Conservation (phyloP, 2,329 filamentous ascomycete species). For the Aspergillus sp. region DNA sequence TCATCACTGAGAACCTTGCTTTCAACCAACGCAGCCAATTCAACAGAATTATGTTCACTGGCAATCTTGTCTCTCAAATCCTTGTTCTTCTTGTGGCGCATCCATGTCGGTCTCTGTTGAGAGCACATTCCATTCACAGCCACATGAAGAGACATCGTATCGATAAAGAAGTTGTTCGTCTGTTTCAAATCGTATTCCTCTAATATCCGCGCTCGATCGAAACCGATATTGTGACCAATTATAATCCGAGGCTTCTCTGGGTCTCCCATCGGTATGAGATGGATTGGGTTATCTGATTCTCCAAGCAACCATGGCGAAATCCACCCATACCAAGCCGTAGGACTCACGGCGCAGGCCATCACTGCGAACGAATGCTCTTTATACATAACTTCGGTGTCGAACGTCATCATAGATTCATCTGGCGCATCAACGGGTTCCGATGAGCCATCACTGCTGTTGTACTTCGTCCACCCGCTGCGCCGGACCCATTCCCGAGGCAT, state of each 20-base stretch:
- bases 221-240: conserved; percentile 92
- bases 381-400: conserved; percentile 96
- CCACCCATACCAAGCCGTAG: conserved; percentile 94
- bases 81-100: conserved; percentile 87
- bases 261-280: conserved; percentile 83
- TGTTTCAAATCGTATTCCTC: conserved; percentile 87
- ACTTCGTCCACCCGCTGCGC: conserved; percentile 90
- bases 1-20: conserved; percentile 64
- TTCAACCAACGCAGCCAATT: conserved; percentile 64
- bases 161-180: conserved; percentile 77
- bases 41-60: conserved; percentile 61
- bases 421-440: conserved; percentile 69
- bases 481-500: conserved; percentile 67
- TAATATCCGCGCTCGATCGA: conserved; percentile 76
- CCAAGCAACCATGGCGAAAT: conserved; percentile 89
- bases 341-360: conserved; percentile 90
- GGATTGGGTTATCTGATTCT: conserved; percentile 67
- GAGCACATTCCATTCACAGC: conserved; percentile 99
- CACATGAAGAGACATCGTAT: conserved; percentile 97
- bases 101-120: conserved; percentile 90
- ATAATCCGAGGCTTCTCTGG: conserved; percentile 66
- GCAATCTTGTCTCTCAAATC: conserved; percentile 76
- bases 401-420: conserved; percentile 74
- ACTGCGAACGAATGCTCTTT: conserved; percentile 87
- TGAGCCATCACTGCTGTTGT: conserved; percentile 62